Conservation (phyloP, 169 alveolate genomes). For the Perkinsus chesapeaki region DNA sequence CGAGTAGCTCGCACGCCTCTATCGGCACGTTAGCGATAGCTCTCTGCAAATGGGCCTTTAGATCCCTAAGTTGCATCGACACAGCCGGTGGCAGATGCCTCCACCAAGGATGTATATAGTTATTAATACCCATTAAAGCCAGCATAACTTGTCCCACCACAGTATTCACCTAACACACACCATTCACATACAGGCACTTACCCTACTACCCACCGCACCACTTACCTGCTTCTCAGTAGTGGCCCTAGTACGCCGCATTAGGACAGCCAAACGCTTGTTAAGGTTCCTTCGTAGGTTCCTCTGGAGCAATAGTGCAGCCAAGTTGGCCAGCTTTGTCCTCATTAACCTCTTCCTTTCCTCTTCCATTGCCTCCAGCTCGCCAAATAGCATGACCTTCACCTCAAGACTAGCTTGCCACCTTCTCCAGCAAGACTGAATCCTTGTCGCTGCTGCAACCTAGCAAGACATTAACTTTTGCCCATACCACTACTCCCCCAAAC, state of each 20-base stretch:
- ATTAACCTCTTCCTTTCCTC: not conserved
- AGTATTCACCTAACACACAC: not conserved
- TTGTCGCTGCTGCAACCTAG: not conserved
- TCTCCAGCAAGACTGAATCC: constrained; percentile 8
- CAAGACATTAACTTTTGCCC: not conserved
- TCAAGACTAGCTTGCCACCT: constrained; percentile 8
- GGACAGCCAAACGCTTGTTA: not conserved
- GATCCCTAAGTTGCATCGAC: not conserved
- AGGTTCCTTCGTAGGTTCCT: constrained; percentile 1
- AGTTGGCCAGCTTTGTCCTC: not conserved
- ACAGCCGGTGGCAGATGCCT: constrained; percentile 11
- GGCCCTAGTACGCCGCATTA: not conserved
- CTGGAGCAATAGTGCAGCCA: constrained; percentile 3
- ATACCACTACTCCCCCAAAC: not conserved
- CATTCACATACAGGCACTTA: not conserved
- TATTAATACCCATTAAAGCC: not conserved
- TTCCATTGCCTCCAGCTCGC: not conserved
- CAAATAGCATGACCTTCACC: not conserved
- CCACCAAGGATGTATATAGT: not conserved
- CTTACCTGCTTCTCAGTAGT: not conserved
- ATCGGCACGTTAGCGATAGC: not conserved
- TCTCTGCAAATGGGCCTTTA: constrained; percentile 8
- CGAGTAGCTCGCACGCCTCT: not conserved
- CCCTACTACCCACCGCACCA: too few relatives aligned
- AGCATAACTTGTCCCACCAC: not conserved